phyloP scores from a whole-genome alignment of 768 basidiomycete species.

The Russula brevipes region DNA sequence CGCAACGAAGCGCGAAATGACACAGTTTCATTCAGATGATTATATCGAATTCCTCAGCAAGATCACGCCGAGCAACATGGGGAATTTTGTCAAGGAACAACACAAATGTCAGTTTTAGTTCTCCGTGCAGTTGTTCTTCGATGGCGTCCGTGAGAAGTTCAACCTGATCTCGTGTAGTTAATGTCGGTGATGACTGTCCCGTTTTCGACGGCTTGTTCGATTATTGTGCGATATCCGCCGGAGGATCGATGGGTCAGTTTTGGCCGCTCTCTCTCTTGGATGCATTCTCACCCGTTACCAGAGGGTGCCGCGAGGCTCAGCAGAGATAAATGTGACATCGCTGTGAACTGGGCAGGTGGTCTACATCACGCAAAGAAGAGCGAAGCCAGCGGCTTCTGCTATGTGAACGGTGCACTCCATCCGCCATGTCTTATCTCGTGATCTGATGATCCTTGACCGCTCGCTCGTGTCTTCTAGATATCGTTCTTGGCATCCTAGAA shows the following conservation, averaged over 20 bases:
- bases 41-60: slow-evolving; percentile 95
- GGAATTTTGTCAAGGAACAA: slow-evolving; percentile 88
- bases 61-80: slow-evolving; percentile 94
- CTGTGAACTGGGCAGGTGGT: slow-evolving; percentile 98
- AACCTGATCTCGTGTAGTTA: slow-evolving; percentile 49
- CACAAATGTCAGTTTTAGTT: slow-evolving; percentile 72
- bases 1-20: slow-evolving; percentile 99
- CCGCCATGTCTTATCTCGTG: background rate
- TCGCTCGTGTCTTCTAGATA: slow-evolving; percentile 51
- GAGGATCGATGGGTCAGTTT: slow-evolving; percentile 92
- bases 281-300: slow-evolving; percentile 31
- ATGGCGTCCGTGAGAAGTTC: background rate
- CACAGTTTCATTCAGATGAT: slow-evolving; percentile 98
- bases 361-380: slow-evolving; percentile 99
- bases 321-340: slow-evolving; percentile 97
- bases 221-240: slow-evolving; percentile 99
- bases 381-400: slow-evolving; percentile 98
- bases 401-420: slow-evolving; percentile 76
- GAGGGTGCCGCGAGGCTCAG: slow-evolving; percentile 96
- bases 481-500: slow-evolving; percentile 94
- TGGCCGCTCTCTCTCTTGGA: background rate
- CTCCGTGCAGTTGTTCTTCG: background rate
- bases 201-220: slow-evolving; percentile 99
- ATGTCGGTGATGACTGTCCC: slow-evolving; percentile 98
- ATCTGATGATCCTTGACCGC: background rate